phyloP scores from a whole-genome alignment of 2,329 filamentous ascomycete species.

The Calonectria naviculata region DNA sequence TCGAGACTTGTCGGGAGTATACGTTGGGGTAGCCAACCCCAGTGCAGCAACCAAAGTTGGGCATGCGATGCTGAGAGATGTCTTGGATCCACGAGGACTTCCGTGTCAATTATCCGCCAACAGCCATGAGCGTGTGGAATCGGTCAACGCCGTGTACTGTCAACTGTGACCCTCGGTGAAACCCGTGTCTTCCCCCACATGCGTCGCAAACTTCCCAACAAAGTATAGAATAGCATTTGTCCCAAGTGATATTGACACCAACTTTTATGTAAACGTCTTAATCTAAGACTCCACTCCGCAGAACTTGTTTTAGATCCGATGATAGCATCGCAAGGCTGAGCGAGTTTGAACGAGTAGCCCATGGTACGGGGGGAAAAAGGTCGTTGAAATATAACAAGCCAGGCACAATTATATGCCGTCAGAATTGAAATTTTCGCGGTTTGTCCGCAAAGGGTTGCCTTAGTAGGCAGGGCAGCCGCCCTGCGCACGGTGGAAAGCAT shows the following conservation, averaged over 20 bases:
- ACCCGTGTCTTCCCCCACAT: neutral
- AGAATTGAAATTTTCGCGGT: neutral
- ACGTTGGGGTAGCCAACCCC: too few species aligned
- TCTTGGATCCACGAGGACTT: neutral
- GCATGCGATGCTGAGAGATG: neutral
- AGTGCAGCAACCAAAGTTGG: too few species aligned
- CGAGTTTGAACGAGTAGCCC: neutral
- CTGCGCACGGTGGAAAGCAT: slow-evolving; percentile 76
- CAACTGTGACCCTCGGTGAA: neutral
- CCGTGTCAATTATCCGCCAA: neutral
- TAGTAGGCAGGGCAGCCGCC: slow-evolving; percentile 67
- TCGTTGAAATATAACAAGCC: neutral
- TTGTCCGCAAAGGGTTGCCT: slow-evolving; percentile 17
- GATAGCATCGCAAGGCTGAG: neutral
- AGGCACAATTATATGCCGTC: neutral
- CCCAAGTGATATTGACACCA: neutral
- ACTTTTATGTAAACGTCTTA: too few species aligned
- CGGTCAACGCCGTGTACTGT: neutral
- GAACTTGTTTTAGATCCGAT: neutral
- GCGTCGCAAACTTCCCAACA: neutral
- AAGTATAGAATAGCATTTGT: too few species aligned
- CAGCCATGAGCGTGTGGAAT: neutral
- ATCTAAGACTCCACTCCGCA: neutral
- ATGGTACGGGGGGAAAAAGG: neutral
- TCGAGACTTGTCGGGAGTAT: neutral